phyloP scores from a whole-genome alignment of 805 yeast species.

The Komagataella kurtzmanii region DNA sequence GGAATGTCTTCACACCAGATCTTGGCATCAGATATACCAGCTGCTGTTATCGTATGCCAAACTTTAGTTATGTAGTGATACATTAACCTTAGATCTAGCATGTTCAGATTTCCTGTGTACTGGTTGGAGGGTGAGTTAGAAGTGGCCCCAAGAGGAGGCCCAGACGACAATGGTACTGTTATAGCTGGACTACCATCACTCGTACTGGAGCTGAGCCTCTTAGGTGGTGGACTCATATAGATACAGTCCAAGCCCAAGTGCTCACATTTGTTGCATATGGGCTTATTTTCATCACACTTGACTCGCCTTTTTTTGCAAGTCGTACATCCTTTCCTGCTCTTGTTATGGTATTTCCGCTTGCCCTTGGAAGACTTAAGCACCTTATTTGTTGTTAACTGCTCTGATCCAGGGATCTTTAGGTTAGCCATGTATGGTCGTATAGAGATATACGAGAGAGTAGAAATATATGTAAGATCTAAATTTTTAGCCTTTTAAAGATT shows the following conservation, averaged over 20 bases:
- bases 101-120: constrained; percentile 30
- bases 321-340: constrained; percentile 79
- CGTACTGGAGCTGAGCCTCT: neutral
- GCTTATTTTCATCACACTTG: constrained; percentile 83
- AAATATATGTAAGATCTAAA: neutral
- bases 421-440: neutral
- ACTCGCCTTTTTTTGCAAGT: constrained; percentile 85
- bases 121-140: constrained; percentile 4
- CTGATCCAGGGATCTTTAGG: neutral
- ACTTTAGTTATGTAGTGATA: constrained; percentile 80
- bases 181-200: constrained; percentile 1
- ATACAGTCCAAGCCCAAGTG: constrained; percentile 72
- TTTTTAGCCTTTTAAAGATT: neutral
- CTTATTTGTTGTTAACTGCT: neutral
- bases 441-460: neutral
- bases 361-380: constrained; percentile 29
- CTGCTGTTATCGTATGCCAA: constrained; percentile 77
- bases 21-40: constrained; percentile 76
- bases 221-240: constrained; percentile 19
- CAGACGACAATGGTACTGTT: constrained; percentile 5
- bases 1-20: constrained; percentile 89
- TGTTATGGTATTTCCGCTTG: constrained; percentile 79
- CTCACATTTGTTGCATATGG: constrained; percentile 65
- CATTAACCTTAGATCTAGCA: constrained; percentile 71
- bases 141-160: constrained; percentile 2